Conservation (phyloP, 371 early-diverging fungal species). For the Fennellomyces sp. region DNA sequence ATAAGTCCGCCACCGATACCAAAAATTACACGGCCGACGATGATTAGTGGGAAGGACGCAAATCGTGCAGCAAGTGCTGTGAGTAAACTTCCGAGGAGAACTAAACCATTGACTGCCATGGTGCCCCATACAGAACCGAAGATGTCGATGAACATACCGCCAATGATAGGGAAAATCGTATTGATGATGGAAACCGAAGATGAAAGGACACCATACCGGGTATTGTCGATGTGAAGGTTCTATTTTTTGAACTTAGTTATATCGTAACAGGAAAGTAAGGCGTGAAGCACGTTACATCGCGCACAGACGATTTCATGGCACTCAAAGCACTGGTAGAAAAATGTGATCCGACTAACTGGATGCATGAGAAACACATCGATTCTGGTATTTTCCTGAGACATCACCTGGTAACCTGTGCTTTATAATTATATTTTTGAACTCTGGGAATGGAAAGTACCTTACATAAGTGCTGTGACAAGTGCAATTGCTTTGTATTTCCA, state of each 20-base stretch:
- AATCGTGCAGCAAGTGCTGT: conserved; percentile 49
- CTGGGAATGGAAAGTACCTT: not conserved
- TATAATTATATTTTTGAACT: not conserved
- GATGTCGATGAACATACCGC: conserved; percentile 52
- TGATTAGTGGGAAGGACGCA: conserved; percentile 42
- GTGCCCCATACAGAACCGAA: conserved; percentile 59
- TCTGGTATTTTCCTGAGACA: not conserved
- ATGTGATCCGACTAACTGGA: conserved; percentile 38
- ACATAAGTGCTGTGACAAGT: conserved; percentile 24
- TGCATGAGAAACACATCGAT: not conserved
- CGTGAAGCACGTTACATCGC: conserved; percentile 14
- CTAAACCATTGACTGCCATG: conserved; percentile 37
- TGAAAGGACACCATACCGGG: conserved; percentile 55
- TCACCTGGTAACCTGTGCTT: not conserved
- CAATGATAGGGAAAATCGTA: conserved; percentile 57
- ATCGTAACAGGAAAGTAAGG: not conserved
- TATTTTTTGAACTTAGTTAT: not conserved
- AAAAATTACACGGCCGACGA: conserved; percentile 53
- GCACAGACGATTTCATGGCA: conserved; percentile 29
- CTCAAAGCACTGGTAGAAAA: conserved; percentile 31
- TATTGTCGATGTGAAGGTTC: conserved; percentile 47
- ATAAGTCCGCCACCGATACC: conserved; percentile 60
- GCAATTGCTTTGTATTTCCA: conserved; percentile 23
- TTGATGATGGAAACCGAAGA: conserved; percentile 55
- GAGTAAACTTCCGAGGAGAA: conserved; percentile 48